Percentiles rank a stretch among this genome's conserved stretches.
Conservation (phyloP, 495 filamentous ascomycete species). For the Xanthoparmelia taractica region DNA sequence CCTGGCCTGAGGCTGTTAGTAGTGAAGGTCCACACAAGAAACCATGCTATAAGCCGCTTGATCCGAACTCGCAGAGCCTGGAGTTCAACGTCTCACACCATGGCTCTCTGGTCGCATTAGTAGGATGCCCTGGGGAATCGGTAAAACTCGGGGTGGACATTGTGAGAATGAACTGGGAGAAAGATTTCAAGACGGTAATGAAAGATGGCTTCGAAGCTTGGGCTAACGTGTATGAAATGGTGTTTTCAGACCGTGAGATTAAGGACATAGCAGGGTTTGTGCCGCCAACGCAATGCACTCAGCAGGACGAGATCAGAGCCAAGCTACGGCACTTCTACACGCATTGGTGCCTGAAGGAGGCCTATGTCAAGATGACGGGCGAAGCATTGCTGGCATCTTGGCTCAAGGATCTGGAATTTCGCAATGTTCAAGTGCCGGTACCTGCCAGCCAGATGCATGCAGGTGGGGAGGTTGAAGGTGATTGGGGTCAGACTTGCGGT, state of each 20-base stretch:
- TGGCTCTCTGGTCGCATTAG: constrained; percentile 63
- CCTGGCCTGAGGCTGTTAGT: constrained; percentile 58
- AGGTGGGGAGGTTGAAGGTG: background rate
- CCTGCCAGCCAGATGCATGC: constrained; percentile 24
- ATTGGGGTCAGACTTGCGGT: constrained; percentile 45
- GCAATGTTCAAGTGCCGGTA: constrained; percentile 51
- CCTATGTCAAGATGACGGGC: constrained; percentile 89
- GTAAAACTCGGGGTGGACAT: constrained; percentile 32
- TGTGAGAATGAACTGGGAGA: constrained; percentile 24
- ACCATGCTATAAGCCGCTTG: constrained; percentile 50
- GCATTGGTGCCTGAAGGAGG: constrained; percentile 83
- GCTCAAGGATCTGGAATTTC: constrained; percentile 63
- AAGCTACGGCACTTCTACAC: constrained; percentile 75
- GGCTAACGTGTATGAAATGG: constrained; percentile 70
- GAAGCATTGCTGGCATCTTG: constrained; percentile 77
- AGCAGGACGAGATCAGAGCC: constrained; percentile 40
- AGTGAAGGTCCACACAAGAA: constrained; percentile 56
- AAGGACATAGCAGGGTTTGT: constrained; percentile 48
- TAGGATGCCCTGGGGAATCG: constrained; percentile 42
- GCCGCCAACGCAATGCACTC: constrained; percentile 12
- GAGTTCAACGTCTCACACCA: constrained; percentile 90
- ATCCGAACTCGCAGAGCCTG: constrained; percentile 35
- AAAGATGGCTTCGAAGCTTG: constrained; percentile 54
- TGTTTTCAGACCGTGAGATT: constrained; percentile 58
- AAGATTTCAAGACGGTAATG: constrained; percentile 33